Conservation (phyloP, 140 eudicot species). For the Oenanthe javanica region DNA sequence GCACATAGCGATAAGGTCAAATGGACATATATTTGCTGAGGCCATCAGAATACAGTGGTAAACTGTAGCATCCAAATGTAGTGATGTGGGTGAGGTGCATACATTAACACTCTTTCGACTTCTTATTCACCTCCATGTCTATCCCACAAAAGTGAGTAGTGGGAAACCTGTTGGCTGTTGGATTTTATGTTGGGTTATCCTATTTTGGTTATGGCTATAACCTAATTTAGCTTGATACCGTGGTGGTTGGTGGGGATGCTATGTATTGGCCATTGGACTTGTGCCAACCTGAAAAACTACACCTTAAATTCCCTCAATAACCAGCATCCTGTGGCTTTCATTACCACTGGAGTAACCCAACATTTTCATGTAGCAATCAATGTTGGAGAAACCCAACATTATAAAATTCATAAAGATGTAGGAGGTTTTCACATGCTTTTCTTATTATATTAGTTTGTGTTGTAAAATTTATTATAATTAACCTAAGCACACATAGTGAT, state of each 20-base stretch:
- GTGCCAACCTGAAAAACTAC: background rate
- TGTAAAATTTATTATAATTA: background rate
- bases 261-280: background rate
- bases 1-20: background rate
- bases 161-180: constrained; percentile 8
- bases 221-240: background rate
- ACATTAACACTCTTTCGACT: background rate
- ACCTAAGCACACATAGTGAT: background rate
- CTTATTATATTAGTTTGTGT: background rate
- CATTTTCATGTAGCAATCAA: background rate
- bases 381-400: too few species aligned
- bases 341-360: background rate
- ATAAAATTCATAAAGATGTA: too few species aligned
- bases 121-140: constrained; percentile 2
- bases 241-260: background rate
- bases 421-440: background rate
- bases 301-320: background rate
- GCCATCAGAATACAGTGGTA: background rate
- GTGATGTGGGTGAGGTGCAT: background rate
- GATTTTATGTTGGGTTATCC: background rate
- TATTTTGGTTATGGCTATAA: background rate
- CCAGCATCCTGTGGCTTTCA: background rate
- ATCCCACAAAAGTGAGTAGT: background rate
- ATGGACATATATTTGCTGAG: background rate
- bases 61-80: background rate